These are phyloP conservation scores for Boletus insuetus DNA, from an alignment of 768 basidiomycete species.

Conservation along the genomic window DNA sequence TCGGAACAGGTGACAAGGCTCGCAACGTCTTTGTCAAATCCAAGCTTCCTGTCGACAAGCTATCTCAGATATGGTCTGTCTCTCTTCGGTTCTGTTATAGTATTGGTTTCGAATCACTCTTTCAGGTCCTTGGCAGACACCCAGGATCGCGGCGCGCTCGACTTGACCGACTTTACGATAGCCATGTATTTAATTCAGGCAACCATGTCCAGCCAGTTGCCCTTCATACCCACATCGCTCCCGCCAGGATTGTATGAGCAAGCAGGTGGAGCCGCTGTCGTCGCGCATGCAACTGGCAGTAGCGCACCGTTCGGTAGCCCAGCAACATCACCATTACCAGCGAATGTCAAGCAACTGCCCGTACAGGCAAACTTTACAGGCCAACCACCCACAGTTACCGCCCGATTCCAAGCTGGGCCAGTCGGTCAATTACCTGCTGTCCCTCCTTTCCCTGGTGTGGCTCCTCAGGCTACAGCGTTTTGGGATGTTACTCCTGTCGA, in stretches of 20 bases:
- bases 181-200: slow-evolving; percentile 96
- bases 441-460: slow-evolving; percentile 30
- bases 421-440: slow-evolving; percentile 19
- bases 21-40: slow-evolving; percentile 90
- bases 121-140: slow-evolving; percentile 93
- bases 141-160: slow-evolving; percentile 84
- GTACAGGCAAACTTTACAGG: slow-evolving; percentile 52
- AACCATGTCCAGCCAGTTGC: slow-evolving; percentile 76
- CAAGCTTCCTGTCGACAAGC: slow-evolving; percentile 78
- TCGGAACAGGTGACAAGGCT: slow-evolving; percentile 68
- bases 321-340: slow-evolving; percentile 36
- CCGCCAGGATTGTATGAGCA: slow-evolving; percentile 87
- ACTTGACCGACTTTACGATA: slow-evolving; percentile 88
- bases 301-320: slow-evolving; percentile 65
- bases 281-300: slow-evolving; percentile 56
- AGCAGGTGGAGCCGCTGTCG: slow-evolving; percentile 50
- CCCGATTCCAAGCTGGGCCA: slow-evolving; percentile 18
- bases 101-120: not conserved
- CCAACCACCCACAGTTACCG: slow-evolving; percentile 29
- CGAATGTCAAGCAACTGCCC: slow-evolving; percentile 62
- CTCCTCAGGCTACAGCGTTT: slow-evolving; percentile 27
- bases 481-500: slow-evolving; percentile 88
- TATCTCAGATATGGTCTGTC: slow-evolving; percentile 88
- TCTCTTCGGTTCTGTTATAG: not conserved
- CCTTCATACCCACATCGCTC: slow-evolving; percentile 67